Evolutionary conservation across 2,329 filamentous ascomycete genomes (phyloP).

Genomic region (Penicillium expansum): DNA sequence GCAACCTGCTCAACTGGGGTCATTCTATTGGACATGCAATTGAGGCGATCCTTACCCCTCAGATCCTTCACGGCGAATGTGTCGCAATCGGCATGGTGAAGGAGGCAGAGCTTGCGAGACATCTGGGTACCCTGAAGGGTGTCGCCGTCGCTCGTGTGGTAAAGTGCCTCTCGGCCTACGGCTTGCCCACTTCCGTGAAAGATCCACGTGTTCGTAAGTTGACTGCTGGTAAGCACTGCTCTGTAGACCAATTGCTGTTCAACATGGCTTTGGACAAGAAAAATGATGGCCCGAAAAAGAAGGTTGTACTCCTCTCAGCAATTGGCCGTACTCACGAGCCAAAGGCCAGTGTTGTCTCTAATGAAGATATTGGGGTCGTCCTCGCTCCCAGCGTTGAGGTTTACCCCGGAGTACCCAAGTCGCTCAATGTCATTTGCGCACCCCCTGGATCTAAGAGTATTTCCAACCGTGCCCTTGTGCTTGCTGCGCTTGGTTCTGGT

Average conservation of each 20-base stretch:
- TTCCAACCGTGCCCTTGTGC: constrained; percentile 90
- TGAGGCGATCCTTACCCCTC: constrained; percentile 91
- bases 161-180: constrained; percentile 94
- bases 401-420: constrained; percentile 65
- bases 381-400: constrained; percentile 77
- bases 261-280: constrained; percentile 99
- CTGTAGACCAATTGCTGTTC: constrained; percentile 76
- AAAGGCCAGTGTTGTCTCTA: constrained; percentile 83
- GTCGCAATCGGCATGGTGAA: constrained; percentile 99
- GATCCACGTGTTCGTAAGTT: constrained; percentile 80
- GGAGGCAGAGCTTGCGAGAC: constrained; percentile 88
- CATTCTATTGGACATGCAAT: constrained; percentile 97
- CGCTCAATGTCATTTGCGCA: constrained; percentile 69
- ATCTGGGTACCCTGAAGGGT: constrained; percentile 79
- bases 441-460: constrained; percentile 97
- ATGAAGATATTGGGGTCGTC: constrained; percentile 76
- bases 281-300: constrained; percentile 93
- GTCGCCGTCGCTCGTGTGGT: constrained; percentile 83
- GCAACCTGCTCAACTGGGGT: constrained; percentile 94
- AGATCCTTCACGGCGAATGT: constrained; percentile 91
- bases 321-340: constrained; percentile 87
- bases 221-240: constrained; percentile 82
- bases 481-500: constrained; percentile 84
- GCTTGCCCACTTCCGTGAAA: constrained; percentile 77
- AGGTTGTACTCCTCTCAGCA: constrained; percentile 85